Base-by-base conservation (phyloP, 2,329 filamentous ascomycete genomes). In the Fonsecaea monophora region DNA sequence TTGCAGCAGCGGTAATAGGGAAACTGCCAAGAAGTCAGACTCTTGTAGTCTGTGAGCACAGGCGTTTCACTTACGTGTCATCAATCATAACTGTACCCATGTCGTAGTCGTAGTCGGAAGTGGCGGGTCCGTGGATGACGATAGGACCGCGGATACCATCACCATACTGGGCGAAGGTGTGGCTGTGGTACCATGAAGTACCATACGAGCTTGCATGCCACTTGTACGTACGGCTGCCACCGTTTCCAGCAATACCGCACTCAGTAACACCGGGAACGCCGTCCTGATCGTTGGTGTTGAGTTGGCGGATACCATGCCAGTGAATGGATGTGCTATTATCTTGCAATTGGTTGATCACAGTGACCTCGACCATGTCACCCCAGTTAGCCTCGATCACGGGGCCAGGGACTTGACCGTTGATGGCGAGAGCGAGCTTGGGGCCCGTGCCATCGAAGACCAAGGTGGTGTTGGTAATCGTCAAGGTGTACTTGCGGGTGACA, bases 401-500 rank as follows among this genome's bases (percentile, higher is more conserved):
- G 0, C 89, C 90, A 1, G 90, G 90, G 68, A 86, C 89, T 54
- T 86, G 83, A 5, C 85, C 86, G 74, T 90, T 90, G 73, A 91
- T 90, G 40, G 89, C 86, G 57, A 92, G 85, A 81, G 90, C 75
- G 8, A 81, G 79, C 9, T 84, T 80, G 25, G 79, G 80, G 13
- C 65, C 65, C 13, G 66, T 69, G 8, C 71, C 71, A 42, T 72
- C 70, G 30, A 65, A 72, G 37, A 62, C 60, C 38, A 69, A 40
- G 9, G 69, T 70, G 30, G 66, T 71, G 63, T 70, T 72, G 8
- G 66, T 70, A 53, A 71, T 69, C 21, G 42, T 62, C 25, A 70
- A 69, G 30, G 62, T 69, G 63, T 71, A 71, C 21, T 65, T 62
- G 21, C 68, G 64, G 6, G 61, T 67, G 10, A 68, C 61, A 9